Base-by-base conservation (phyloP, 345 rosid genomes). In the Toxicodendron radicans region DNA sequence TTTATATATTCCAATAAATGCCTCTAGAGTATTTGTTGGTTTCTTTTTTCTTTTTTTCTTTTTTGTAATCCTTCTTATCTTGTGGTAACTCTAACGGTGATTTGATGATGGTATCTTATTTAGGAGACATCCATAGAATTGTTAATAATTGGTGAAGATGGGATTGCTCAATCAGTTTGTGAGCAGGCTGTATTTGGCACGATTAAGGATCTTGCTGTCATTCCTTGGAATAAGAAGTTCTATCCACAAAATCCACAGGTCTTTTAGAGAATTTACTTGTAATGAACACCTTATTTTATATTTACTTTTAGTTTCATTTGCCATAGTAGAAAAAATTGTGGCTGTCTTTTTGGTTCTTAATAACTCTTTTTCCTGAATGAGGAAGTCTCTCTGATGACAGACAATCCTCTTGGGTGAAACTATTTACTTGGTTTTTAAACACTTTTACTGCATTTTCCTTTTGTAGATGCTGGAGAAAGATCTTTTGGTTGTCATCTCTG, bases 51-150 rank as follows among this genome's bases (percentile, higher is more conserved):
- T n/a, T 32, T 61, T 64, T 10, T 35, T 51, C 20, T 6, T 27
- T n/a, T 48, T 33, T 56, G 64, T 38, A 6, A 7, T 11, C 13
- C 58, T 57, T 58, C 0, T 20, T 27, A 54, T 64, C 11, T 17
- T 35, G 27, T 30, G 56, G 43, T 72, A 46, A 24, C 6, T 72
- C 64, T 64, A 62, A 64, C 23, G 53, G 24, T 61, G 48, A 53
- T 80, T 38, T 33, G 63, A 16, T 75, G 63, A 21, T 84, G 79
- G 17, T 30, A 38, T 79, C 35, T 64, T 71, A 41, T 74, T 81
- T 87, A 93, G 98, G 99, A 93, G 82, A 90, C 97, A 27, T 96
- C 97, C 51, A 86, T 96, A 74, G 99, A 96, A 76, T 81, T 96
- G 87, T 97, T 86, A 77, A 76, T 82, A 33, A 82, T 93, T 53